These are phyloP conservation scores for Hypoxylon sp. DNA, from an alignment of 2,329 filamentous ascomycete species.

Conservation along the genomic window DNA sequence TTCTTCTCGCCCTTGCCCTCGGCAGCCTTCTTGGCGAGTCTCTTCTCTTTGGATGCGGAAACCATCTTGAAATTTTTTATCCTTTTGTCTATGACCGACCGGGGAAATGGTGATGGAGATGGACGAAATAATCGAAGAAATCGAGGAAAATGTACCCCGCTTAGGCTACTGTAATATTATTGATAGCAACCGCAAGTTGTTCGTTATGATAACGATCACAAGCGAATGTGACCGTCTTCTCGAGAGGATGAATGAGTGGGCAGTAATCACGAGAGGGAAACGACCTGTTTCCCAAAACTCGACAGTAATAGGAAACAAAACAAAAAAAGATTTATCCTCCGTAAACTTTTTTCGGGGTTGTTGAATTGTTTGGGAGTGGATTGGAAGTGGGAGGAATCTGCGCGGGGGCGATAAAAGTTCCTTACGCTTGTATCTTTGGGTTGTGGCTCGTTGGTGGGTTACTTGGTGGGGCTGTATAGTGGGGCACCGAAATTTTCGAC, in stretches of 20 bases:
- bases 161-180: conserved; percentile 29
- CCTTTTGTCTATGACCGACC: conserved; percentile 32
- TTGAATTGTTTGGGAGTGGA: conserved; percentile 12
- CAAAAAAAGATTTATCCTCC: conserved; percentile 18
- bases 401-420: conserved; percentile 32
- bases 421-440: conserved; percentile 11
- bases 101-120: conserved; percentile 15
- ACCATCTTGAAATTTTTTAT: conserved; percentile 66
- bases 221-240: conserved; percentile 48
- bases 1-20: conserved; percentile 84
- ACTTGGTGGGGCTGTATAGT: conserved; percentile 25
- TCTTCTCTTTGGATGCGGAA: conserved; percentile 79
- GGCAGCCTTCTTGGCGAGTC: conserved; percentile 78
- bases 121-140: conserved; percentile 3
- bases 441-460: conserved; percentile 22
- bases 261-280: conserved; percentile 16
- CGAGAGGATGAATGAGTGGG: conserved; percentile 30
- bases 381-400: conserved; percentile 27
- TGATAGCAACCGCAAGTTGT: conserved; percentile 20
- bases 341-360: conserved; percentile 22
- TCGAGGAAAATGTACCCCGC: conserved; percentile 42
- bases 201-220: conserved; percentile 46
- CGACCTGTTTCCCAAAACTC: conserved; percentile 11
- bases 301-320: conserved; percentile 2
- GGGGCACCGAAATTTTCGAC: conserved; percentile 31